phyloP scores from a whole-genome alignment of 768 basidiomycete species.

The Pisolithus microcarpus region DNA sequence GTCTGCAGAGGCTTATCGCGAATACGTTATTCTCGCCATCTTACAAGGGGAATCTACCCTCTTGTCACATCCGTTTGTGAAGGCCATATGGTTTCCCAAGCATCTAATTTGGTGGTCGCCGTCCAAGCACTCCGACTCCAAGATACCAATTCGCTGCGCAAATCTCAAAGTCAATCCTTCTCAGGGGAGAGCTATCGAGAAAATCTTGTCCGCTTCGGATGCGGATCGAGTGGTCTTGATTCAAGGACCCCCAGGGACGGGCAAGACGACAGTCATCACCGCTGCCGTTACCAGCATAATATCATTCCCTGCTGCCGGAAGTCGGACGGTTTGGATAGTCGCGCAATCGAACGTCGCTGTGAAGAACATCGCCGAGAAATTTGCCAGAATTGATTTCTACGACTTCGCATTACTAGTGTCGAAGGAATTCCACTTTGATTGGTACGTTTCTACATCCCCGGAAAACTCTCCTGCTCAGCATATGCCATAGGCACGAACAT shows the following conservation, averaged over 20 bases:
- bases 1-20: slow-evolving; percentile 38
- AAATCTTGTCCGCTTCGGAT: slow-evolving; percentile 20
- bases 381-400: slow-evolving; percentile 25
- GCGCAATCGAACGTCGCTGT: slow-evolving; percentile 33
- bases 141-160: not conserved
- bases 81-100: slow-evolving; percentile 21
- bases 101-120: slow-evolving; percentile 13
- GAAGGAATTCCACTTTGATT: slow-evolving; percentile 39
- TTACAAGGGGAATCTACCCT: slow-evolving; percentile 16
- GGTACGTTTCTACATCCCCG: slow-evolving; percentile 23
- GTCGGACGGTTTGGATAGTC: too few relatives aligned
- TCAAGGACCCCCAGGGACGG: slow-evolving; percentile 15
- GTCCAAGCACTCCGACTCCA: not conserved
- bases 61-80: slow-evolving; percentile 19
- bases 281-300: slow-evolving; percentile 27
- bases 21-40: slow-evolving; percentile 14
- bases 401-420: slow-evolving; percentile 38
- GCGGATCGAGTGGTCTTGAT: slow-evolving; percentile 19
- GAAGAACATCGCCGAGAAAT: slow-evolving; percentile 48
- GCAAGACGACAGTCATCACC: slow-evolving; percentile 39
- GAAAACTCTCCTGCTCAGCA: not conserved
- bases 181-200: slow-evolving; percentile 20
- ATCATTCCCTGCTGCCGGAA: slow-evolving; percentile 40
- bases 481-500: slow-evolving; percentile 40
- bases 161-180: slow-evolving; percentile 16